These are phyloP conservation scores for Ottelia alismoides DNA, from an alignment of 106 monocot species.

Conservation along the genomic window DNA sequence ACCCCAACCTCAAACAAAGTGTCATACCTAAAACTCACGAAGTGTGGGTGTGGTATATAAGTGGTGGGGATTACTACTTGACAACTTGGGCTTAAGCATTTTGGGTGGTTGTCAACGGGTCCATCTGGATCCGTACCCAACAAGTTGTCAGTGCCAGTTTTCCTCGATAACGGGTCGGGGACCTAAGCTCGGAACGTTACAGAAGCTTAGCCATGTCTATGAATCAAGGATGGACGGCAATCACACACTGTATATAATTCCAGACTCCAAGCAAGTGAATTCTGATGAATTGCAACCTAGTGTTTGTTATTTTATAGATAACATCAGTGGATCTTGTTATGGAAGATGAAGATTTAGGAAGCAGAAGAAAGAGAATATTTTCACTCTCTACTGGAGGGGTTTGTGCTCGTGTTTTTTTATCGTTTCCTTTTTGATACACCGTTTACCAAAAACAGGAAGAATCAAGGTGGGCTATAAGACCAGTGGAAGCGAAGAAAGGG, in stretches of 20 bases:
- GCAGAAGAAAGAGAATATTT: conserved; percentile 84
- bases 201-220: conserved; percentile 84
- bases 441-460: conserved; percentile 97
- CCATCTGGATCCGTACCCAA: too few species aligned
- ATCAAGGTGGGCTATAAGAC: conserved; percentile 90
- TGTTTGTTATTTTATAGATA: conserved; percentile 91
- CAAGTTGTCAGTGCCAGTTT: too few species aligned
- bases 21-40: too few species aligned
- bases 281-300: conserved; percentile 85
- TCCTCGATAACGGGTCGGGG: too few species aligned
- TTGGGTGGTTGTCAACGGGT: too few species aligned
- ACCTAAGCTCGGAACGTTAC: too few species aligned
- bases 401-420: conserved; percentile 79
- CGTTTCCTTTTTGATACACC: conserved; percentile 94
- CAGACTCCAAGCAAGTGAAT: conserved; percentile 94
- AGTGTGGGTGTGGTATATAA: too few species aligned
- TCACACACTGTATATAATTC: conserved; percentile 87
- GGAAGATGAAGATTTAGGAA: conserved; percentile 95
- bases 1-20: too few species aligned
- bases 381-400: conserved; percentile 66
- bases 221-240: conserved; percentile 69
- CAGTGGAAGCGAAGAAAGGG: conserved; percentile 92
- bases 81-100: too few species aligned
- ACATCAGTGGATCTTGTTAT: conserved; percentile 97
- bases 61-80: too few species aligned